Evolutionary conservation across 2,329 filamentous ascomycete genomes (phyloP).

Genomic region (Cordyceps militaris): DNA sequence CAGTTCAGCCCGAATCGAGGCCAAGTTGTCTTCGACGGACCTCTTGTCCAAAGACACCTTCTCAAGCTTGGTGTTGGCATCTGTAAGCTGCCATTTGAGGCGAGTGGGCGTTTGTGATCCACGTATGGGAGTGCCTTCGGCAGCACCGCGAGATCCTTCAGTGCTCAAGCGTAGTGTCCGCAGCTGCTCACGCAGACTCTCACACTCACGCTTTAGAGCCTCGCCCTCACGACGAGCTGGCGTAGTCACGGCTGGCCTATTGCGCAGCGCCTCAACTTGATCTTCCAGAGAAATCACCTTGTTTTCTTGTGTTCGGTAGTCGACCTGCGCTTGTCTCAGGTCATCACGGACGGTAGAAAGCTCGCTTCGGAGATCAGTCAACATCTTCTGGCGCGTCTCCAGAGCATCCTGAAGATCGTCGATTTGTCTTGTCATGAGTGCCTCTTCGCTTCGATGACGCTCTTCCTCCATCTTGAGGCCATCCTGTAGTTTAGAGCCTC

Average conservation of each 20-base stretch:
- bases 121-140: conserved; percentile 21
- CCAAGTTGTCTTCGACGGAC: conserved; percentile 55
- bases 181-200: conserved; percentile 32
- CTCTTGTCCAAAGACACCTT: conserved; percentile 55
- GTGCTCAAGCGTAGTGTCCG: conserved; percentile 21
- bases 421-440: conserved; percentile 63
- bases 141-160: conserved; percentile 23
- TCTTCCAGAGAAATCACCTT: conserved; percentile 65
- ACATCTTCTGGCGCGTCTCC: conserved; percentile 54
- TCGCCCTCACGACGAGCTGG: conserved; percentile 21
- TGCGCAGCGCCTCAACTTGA: conserved; percentile 49
- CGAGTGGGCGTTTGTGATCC: conserved; percentile 41
- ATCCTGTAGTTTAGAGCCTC: conserved; percentile 60
- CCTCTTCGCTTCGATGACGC: conserved; percentile 65
- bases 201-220: conserved; percentile 21
- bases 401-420: conserved; percentile 67
- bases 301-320: conserved; percentile 54
- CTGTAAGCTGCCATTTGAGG: conserved; percentile 50
- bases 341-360: conserved; percentile 61
- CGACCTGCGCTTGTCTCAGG: conserved; percentile 59
- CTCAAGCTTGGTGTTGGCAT: conserved; percentile 50
- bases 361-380: conserved; percentile 60
- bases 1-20: conserved; percentile 52
- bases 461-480: conserved; percentile 64
- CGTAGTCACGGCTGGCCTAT: not conserved